phyloP scores from a whole-genome alignment of 257 asterid genomes.

The Capsicum rhomboideum region DNA sequence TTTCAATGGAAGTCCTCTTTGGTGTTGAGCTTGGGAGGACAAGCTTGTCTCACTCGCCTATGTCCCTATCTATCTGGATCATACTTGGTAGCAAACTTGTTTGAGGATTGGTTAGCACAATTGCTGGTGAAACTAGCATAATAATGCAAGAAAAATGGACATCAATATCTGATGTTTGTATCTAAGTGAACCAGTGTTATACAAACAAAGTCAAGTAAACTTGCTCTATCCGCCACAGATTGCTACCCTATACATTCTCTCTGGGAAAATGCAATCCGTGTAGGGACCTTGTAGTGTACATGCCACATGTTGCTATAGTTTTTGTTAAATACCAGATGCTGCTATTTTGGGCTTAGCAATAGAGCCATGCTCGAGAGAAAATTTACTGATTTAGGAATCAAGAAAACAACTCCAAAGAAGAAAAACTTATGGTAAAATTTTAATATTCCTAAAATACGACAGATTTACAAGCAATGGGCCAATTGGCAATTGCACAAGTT shows the following conservation, averaged over 20 bases:
- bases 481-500: background rate
- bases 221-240: background rate
- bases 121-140: background rate
- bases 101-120: background rate
- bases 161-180: background rate
- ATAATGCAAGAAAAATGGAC: background rate
- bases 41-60: background rate
- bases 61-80: background rate
- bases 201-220: background rate
- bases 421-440: background rate
- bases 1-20: background rate
- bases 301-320: background rate
- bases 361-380: background rate
- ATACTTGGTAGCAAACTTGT: background rate
- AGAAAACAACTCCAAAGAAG: background rate
- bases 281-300: background rate
- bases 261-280: background rate
- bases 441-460: background rate
- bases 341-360: background rate
- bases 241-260: background rate
- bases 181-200: background rate
- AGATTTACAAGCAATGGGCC: background rate
- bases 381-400: background rate
- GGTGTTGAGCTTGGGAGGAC: background rate
- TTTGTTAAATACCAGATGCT: background rate